Percentiles rank a stretch among this genome's conserved stretches.
Evolutionary conservation across 345 rosid genomes (phyloP).

Genomic region (Kernera saxatilis): DNA sequence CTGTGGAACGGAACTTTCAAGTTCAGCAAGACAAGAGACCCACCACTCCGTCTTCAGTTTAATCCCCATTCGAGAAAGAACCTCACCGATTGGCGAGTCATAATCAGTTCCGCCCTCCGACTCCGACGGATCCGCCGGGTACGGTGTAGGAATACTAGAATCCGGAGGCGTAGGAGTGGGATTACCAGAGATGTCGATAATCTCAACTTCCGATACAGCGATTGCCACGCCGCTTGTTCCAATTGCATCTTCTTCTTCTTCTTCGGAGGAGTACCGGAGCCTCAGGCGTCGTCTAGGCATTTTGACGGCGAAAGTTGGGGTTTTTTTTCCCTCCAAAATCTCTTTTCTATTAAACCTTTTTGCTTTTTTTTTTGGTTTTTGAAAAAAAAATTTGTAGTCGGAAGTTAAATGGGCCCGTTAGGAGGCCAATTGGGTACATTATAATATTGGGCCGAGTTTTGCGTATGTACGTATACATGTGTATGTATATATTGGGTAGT

Average conservation of each 20-base stretch:
- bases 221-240: constrained; percentile 20
- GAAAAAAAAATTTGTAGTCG: not conserved
- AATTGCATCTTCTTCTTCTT: constrained; percentile 34
- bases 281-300: constrained; percentile 62
- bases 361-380: not conserved
- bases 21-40: constrained; percentile 45
- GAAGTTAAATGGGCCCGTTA: not conserved
- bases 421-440: not conserved
- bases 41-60: constrained; percentile 67
- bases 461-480: not conserved
- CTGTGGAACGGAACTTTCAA: constrained; percentile 40
- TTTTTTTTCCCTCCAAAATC: constrained; percentile 31
- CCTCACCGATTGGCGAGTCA: constrained; percentile 43
- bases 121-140: constrained; percentile 2
- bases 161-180: constrained; percentile 33
- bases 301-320: constrained; percentile 17
- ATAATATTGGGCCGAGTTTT: constrained; percentile 1
- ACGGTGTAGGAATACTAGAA: constrained; percentile 16
- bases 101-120: constrained; percentile 2
- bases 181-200: constrained; percentile 47
- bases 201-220: constrained; percentile 50
- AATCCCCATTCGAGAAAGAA: constrained; percentile 53
- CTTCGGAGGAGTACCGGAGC: constrained; percentile 47
- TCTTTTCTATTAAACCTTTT: not conserved
- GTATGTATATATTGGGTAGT: constrained; percentile 8